Conservation (phyloP, 192 early-diverging fungal species). For the Dimargaris cristalligena region DNA sequence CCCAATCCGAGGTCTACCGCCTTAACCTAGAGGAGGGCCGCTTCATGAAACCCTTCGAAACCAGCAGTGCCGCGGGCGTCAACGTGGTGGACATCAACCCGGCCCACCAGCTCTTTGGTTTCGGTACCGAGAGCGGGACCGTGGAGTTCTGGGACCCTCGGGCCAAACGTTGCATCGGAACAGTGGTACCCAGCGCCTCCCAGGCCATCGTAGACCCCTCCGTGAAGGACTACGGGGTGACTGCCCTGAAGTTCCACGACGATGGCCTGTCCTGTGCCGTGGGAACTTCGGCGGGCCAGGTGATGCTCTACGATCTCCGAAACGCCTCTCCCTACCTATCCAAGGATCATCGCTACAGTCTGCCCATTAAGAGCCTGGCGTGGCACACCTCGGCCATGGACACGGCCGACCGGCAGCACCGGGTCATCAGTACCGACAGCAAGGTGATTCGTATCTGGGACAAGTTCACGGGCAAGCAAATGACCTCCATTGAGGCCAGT, state of each 20-base stretch:
- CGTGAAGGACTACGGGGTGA: slow-evolving; percentile 35
- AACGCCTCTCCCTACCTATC: slow-evolving; percentile 60
- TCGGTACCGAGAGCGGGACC: slow-evolving; percentile 71
- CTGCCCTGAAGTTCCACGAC: slow-evolving; percentile 58
- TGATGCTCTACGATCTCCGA: slow-evolving; percentile 85
- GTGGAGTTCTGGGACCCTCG: slow-evolving; percentile 96
- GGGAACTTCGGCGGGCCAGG: slow-evolving; percentile 83
- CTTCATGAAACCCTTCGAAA: slow-evolving; percentile 70
- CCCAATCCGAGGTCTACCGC: slow-evolving; percentile 68
- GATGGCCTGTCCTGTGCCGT: slow-evolving; percentile 78
- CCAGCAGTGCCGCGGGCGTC: slow-evolving; percentile 44
- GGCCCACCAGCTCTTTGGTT: slow-evolving; percentile 81
- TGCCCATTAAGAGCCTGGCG: slow-evolving; percentile 69
- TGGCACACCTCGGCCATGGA: slow-evolving; percentile 46
- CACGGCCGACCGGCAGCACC: slow-evolving; percentile 36
- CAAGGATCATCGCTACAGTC: slow-evolving; percentile 97
- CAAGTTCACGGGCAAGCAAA: slow-evolving; percentile 58
- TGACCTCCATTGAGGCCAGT: slow-evolving; percentile 83
- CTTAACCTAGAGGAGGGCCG: slow-evolving; percentile 86
- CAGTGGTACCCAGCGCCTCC: not conserved
- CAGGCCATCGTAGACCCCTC: slow-evolving; percentile 12
- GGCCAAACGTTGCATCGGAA: slow-evolving; percentile 51
- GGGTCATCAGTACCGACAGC: slow-evolving; percentile 73
- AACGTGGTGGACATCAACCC: slow-evolving; percentile 67
- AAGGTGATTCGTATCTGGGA: slow-evolving; percentile 94